Conservation (phyloP, 108 stramenopile species). For the Cyclostephanos tholiformis region DNA sequence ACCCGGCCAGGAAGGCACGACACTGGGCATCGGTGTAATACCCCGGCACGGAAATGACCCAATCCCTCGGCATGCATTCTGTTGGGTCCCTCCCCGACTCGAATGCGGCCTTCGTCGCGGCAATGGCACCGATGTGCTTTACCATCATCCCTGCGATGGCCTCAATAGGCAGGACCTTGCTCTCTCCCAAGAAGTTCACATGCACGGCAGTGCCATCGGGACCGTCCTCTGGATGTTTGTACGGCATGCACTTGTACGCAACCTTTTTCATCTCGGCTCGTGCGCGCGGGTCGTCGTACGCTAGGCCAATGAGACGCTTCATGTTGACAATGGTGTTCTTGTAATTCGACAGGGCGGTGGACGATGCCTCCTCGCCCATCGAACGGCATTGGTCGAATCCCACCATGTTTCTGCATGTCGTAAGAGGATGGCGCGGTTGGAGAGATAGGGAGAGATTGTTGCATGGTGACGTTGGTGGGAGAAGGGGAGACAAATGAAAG, state of each 20-base stretch:
- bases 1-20: no score
- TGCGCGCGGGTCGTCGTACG: slow-evolving; percentile 91
- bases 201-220: slow-evolving; percentile 73
- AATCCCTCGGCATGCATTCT: no score
- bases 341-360: no score
- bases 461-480: no score
- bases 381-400: no score
- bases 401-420: no score
- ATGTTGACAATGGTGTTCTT: slow-evolving; percentile 80
- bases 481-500: not conserved
- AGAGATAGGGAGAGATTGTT: no score
- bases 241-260: slow-evolving; percentile 75
- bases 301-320: slow-evolving; percentile 92
- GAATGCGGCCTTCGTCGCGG: slow-evolving; percentile 76
- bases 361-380: no score
- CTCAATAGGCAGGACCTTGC: slow-evolving; percentile 86
- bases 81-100: no score
- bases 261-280: slow-evolving; percentile 76
- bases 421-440: no score
- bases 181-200: slow-evolving; percentile 52
- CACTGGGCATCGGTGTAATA: no score
- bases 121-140: slow-evolving; percentile 85
- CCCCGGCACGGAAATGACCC: no score
- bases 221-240: slow-evolving; percentile 59
- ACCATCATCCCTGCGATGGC: slow-evolving; percentile 92